These are phyloP conservation scores for Syncephalastrum monosporum DNA, from an alignment of 371 early-diverging fungal genomes.

Conservation along the genomic window DNA sequence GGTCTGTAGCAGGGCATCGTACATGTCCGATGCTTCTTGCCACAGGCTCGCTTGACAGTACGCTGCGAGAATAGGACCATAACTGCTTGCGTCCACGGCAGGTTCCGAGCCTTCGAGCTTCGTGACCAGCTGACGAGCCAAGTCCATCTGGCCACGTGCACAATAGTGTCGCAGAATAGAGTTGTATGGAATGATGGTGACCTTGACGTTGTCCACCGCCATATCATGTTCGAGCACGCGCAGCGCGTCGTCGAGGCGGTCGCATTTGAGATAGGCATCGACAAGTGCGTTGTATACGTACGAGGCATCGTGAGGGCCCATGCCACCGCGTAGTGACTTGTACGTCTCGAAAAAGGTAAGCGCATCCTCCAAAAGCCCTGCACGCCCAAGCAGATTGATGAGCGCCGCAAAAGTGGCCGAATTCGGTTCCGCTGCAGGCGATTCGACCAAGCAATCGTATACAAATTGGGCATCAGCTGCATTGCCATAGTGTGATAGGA, in stretches of 20 bases:
- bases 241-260: constrained; percentile 36
- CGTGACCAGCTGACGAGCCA: constrained; percentile 33
- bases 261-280: constrained; percentile 46
- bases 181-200: constrained; percentile 45
- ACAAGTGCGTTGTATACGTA: constrained; percentile 53
- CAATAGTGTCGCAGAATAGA: constrained; percentile 50
- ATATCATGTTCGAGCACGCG: constrained; percentile 42
- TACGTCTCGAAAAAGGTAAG: constrained; percentile 38
- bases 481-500: constrained; percentile 48
- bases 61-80: constrained; percentile 48
- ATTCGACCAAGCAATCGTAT: constrained; percentile 31
- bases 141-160: constrained; percentile 19
- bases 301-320: constrained; percentile 42
- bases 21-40: constrained; percentile 28
- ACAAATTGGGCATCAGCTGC: constrained; percentile 34
- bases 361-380: constrained; percentile 39
- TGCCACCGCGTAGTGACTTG: constrained; percentile 10
- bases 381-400: constrained; percentile 49
- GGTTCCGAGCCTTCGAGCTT: constrained; percentile 14
- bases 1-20: constrained; percentile 28
- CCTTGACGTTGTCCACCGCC: constrained; percentile 27
- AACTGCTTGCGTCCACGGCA: constrained; percentile 44
- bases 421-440: constrained; percentile 24
- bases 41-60: constrained; percentile 31
- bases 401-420: constrained; percentile 51